Evolutionary conservation across 1,139 yeast species (phyloP).

Genomic region (Eremothecium coryli): DNA sequence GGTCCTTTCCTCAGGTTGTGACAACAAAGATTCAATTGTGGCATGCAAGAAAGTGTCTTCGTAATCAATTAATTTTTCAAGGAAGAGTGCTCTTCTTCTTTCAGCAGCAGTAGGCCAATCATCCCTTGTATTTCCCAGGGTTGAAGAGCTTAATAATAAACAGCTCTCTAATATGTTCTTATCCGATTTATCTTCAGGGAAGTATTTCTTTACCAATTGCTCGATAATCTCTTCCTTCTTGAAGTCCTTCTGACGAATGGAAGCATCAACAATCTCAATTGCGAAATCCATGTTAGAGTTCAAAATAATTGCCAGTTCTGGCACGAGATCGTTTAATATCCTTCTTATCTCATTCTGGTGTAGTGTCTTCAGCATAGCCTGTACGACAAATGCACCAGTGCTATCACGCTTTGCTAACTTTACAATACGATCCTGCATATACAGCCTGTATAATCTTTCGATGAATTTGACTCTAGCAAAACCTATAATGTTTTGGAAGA

Average conservation of each 20-base stretch:
- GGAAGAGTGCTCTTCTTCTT: slow-evolving; percentile 66
- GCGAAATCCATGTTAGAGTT: slow-evolving; percentile 67
- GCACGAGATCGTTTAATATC: slow-evolving; percentile 61
- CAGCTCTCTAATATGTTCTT: slow-evolving; percentile 56
- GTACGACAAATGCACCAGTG: slow-evolving; percentile 77
- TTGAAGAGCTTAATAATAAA: slow-evolving; percentile 54
- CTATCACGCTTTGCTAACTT: slow-evolving; percentile 71
- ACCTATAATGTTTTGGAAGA: slow-evolving; percentile 62
- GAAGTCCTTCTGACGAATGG: slow-evolving; percentile 50
- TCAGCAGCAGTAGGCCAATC: slow-evolving; percentile 93
- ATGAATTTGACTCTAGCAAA: slow-evolving; percentile 60
- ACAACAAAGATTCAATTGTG: slow-evolving; percentile 52
- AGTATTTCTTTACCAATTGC: slow-evolving; percentile 51
- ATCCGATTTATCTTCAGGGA: slow-evolving; percentile 39
- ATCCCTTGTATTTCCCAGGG: slow-evolving; percentile 70
- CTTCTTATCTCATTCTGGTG: slow-evolving; percentile 51
- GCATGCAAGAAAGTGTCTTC: slow-evolving; percentile 51
- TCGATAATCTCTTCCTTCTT: slow-evolving; percentile 55
- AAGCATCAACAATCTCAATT: slow-evolving; percentile 58
- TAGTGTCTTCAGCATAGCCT: slow-evolving; percentile 52
- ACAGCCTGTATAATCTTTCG: slow-evolving; percentile 57
- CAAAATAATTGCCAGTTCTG: slow-evolving; percentile 52
- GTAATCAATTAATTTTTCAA: slow-evolving; percentile 61
- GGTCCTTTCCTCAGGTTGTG: slow-evolving; percentile 49
- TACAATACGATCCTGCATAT: slow-evolving; percentile 64